phyloP scores from a whole-genome alignment of 129 eudicot genomes.

The Flaveria trinervia region DNA sequence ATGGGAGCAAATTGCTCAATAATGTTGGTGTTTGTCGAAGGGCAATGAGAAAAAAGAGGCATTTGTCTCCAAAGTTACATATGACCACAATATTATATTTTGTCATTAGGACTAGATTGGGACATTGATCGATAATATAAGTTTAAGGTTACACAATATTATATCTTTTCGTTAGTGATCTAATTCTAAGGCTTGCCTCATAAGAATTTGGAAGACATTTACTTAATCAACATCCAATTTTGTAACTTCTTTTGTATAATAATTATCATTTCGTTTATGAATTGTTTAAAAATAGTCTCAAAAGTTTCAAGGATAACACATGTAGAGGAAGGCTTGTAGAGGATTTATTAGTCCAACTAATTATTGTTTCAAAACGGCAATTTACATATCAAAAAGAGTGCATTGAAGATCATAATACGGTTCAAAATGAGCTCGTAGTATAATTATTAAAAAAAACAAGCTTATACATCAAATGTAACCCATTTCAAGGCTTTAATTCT shows the following conservation, averaged over 20 bases:
- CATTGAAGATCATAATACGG: too few species aligned
- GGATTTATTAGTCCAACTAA: too few species aligned
- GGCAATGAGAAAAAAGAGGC: background rate
- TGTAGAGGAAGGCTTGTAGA: background rate
- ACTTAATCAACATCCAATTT: too few species aligned
- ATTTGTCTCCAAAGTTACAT: slow-evolving; percentile 1
- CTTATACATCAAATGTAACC: too few species aligned
- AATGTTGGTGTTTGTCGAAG: slow-evolving; percentile 1
- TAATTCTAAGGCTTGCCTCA: background rate
- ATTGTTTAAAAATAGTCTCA: too few species aligned
- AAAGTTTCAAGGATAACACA: background rate
- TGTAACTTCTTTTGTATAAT: too few species aligned
- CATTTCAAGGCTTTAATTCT: too few species aligned
- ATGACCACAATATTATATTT: background rate
- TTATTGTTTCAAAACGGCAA: too few species aligned
- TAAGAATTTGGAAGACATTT: background rate
- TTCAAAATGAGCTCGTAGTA: too few species aligned
- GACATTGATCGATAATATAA: background rate
- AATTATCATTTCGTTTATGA: too few species aligned
- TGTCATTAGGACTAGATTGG: background rate
- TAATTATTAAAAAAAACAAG: too few species aligned
- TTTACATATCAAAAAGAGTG: background rate
- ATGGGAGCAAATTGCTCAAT: background rate
- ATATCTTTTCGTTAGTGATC: background rate
- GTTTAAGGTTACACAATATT: background rate